A percentile compares a stretch with the other conserved stretches of the same genome.
These are phyloP conservation scores for Rhododendron vialii DNA, from an alignment of 148 eudicot genomes.

Conservation along the genomic window DNA sequence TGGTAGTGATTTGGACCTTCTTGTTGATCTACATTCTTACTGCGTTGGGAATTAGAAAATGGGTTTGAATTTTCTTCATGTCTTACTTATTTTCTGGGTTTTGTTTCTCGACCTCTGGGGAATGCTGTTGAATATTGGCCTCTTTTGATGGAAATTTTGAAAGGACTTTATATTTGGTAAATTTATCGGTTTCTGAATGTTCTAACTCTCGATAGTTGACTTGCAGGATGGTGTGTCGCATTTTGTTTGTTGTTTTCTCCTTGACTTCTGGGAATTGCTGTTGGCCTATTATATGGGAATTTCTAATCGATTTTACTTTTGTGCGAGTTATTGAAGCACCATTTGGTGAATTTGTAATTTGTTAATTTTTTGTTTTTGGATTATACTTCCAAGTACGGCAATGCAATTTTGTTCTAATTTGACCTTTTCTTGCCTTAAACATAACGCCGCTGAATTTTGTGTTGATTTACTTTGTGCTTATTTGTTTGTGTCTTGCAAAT, in stretches of 20 bases:
- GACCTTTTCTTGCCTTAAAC: neutral
- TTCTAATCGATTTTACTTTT: slow-evolving; percentile 12
- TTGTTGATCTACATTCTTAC: neutral
- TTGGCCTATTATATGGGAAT: neutral
- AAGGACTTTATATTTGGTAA: neutral
- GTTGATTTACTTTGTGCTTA: neutral
- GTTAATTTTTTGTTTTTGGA: neutral
- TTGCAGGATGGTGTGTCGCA: neutral
- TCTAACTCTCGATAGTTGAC: neutral
- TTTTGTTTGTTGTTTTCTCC: neutral
- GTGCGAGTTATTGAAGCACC: neutral
- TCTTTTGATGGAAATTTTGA: neutral
- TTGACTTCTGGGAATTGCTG: neutral
- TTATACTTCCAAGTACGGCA: neutral
- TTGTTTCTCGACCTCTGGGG: neutral
- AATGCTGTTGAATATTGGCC: neutral
- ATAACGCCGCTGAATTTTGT: too few relatives aligned
- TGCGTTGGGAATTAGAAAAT: neutral
- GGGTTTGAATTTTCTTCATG: neutral
- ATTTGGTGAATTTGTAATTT: neutral
- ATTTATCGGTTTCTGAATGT: neutral
- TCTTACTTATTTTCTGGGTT: neutral
- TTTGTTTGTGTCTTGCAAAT: neutral
- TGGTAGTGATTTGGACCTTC: neutral
- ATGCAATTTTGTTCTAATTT: neutral